Evolutionary conservation across 352 stramenopile species (phyloP), one percentile per base, ranked within the genome.

Genomic region (Globisporangium orthogonon): DNA sequence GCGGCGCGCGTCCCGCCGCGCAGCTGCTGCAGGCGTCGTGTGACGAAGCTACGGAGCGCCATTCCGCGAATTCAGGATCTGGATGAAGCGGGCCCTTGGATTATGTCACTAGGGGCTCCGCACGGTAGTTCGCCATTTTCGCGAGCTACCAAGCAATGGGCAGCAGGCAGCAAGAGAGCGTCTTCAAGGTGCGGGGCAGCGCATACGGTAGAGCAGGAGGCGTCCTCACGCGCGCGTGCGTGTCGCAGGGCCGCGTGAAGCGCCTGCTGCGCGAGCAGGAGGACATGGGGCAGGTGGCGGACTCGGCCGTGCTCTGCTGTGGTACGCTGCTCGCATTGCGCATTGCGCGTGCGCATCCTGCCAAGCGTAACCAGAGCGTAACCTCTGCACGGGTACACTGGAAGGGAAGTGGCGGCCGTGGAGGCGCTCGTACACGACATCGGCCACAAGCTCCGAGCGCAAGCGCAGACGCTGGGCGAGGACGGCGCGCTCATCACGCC

Each of bases 241-340:
- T 46, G 52, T 41, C 2, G 15, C 29, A 86, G 75, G 70, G 77
- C 4, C 77, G 78, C 43, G 75, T 90, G 49, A 88, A 88, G 77
- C 73, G 73, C 31, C 52, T 90, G 40, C 69, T 90, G 43, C 73
- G 71, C 41, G 74, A 81, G 29, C 73, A 87, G 50, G 78, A 86
- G 55, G 80, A 88, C 65, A 87, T 88, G 75, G 80, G 80, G 2
- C 75, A 87, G 72, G 67, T 90, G 53, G 67, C 59, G 43, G 77
- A 90, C 15, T 61, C 66, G 15, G 76, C 77, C 5, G 63, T 81
- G 48, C 46, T 78, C 17, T 67, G 65, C 44, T 86, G 67, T 54
- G 68, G 77, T 87, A 50, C 48, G 65, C 56, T 23, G 29, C 1
- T 29, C 39, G 55, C 23, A 23, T 23, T 23, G 23, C 23, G 23